Base-by-base conservation (phyloP, 768 basidiomycete species). In the Pleurotus djamor region DNA sequence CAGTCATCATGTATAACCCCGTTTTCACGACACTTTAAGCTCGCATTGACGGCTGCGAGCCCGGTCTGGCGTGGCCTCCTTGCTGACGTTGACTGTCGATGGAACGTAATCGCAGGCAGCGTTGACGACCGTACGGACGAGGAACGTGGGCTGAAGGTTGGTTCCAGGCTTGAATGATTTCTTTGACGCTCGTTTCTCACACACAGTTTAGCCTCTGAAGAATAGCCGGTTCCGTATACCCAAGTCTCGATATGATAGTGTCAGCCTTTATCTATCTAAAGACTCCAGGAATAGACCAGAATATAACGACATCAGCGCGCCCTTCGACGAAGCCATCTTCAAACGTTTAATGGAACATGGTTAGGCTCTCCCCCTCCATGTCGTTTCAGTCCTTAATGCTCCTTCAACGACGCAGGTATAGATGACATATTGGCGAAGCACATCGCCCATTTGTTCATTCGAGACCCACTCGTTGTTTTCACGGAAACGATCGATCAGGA, bases 61-160 rank as follows among this genome's bases (percentile, higher is more conserved):
- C 97, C 97, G 3, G 82, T 93, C 12, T 99, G 93, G 86, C 83
- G 97, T 61, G 97, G 97, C 4, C 90, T 93, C 71, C 83, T 99
- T 45, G 88, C 96, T 43, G 96, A 99, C 70, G 96, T 98, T 4
- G 97, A 99, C 75, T 97, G 93, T 67, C 86, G 97, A 45, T 99
- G 97, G 97, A 93, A 98, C 67, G 97, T 99, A 8, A 97, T 99
- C 63, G 91, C 97, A 8, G 97, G 92, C n/a, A 94, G 93, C 66
- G 96, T 99, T 0, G 97, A 99, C 67, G 96, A 98, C 73, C 86
- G 97, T 52, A 98, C 95, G 12, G 86, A 89, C 62, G 96, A 98
- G 70, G 97, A 99, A 72, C 86, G 96, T 59, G 96, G 96, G 4
- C 63, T 89, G 60, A 91, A 89, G 83, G 93, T 91, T 28, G 2